Conservation (phyloP, 768 basidiomycete genomes). For the Postia placenta region DNA sequence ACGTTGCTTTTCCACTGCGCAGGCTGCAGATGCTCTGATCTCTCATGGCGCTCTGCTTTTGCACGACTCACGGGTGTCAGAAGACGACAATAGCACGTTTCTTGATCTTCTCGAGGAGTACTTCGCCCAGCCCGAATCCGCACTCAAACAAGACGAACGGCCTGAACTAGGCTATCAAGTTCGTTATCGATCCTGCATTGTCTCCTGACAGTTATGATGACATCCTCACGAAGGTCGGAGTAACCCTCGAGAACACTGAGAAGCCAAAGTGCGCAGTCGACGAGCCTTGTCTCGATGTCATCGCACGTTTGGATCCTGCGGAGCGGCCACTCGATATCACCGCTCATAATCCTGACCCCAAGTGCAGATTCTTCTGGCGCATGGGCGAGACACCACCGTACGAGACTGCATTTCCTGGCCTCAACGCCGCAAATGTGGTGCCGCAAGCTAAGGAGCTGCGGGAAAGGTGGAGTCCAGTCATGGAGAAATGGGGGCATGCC, state of each 20-base stretch:
- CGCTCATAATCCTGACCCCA: constrained; percentile 82
- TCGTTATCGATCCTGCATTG: constrained; percentile 27
- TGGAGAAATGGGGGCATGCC: constrained; percentile 82
- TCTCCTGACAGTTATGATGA: background rate
- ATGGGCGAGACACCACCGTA: constrained; percentile 75
- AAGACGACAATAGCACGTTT: constrained; percentile 75
- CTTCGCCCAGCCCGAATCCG: constrained; percentile 64
- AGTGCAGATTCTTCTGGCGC: constrained; percentile 91
- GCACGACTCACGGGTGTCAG: constrained; percentile 78
- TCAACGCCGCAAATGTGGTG: constrained; percentile 80
- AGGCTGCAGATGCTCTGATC: constrained; percentile 81
- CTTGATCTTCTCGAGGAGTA: constrained; percentile 93
- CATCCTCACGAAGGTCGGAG: constrained; percentile 49
- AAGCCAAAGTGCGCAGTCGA: constrained; percentile 82
- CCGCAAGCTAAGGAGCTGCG: constrained; percentile 56
- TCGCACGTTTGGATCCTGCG: constrained; percentile 63
- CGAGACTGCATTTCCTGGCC: constrained; percentile 64
- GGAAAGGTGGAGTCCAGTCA: constrained; percentile 59
- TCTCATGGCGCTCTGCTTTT: constrained; percentile 83
- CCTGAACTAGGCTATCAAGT: constrained; percentile 89
- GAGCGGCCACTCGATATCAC: constrained; percentile 85
- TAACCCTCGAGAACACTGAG: constrained; percentile 95
- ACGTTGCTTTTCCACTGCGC: background rate
- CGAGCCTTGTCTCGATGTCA: constrained; percentile 77
- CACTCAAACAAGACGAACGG: constrained; percentile 69